phyloP scores from a whole-genome alignment of 768 basidiomycete species.

The Psilocybe cubensis region DNA sequence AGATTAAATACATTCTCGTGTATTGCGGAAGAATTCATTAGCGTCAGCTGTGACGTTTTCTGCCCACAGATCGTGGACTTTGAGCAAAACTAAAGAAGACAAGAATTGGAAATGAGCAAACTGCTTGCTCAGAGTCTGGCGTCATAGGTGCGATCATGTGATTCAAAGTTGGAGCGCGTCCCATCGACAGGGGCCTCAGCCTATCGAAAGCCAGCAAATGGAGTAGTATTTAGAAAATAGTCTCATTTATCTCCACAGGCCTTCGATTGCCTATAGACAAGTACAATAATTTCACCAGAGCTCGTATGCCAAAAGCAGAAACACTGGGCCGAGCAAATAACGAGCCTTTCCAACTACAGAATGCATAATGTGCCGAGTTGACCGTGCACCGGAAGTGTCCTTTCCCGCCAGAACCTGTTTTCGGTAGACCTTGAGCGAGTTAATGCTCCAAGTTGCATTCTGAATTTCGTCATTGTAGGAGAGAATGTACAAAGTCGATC shows the following conservation, averaged over 20 bases:
- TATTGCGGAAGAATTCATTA: background rate
- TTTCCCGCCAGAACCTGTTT: constrained; percentile 39
- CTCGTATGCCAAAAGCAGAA: background rate
- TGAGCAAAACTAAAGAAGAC: background rate
- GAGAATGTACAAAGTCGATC: background rate
- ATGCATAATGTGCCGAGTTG: background rate
- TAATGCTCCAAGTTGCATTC: constrained; percentile 87
- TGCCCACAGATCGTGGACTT: background rate
- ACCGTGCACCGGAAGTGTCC: background rate
- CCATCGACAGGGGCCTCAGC: background rate
- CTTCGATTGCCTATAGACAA: background rate
- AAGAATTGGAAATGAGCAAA: background rate
- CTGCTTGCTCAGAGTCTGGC: background rate
- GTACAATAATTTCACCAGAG: background rate
- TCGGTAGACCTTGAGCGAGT: constrained; percentile 76
- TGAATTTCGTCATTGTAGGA: constrained; percentile 27
- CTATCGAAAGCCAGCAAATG: background rate
- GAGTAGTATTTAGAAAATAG: background rate
- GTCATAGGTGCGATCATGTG: background rate
- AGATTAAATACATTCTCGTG: background rate
- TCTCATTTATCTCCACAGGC: background rate
- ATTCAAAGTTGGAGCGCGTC: background rate
- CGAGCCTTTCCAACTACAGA: background rate
- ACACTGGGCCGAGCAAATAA: background rate
- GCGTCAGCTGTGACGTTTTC: constrained; percentile 25